phyloP scores from a whole-genome alignment of 164 flowering plant genomes.

The Kingdonia uniflora region DNA sequence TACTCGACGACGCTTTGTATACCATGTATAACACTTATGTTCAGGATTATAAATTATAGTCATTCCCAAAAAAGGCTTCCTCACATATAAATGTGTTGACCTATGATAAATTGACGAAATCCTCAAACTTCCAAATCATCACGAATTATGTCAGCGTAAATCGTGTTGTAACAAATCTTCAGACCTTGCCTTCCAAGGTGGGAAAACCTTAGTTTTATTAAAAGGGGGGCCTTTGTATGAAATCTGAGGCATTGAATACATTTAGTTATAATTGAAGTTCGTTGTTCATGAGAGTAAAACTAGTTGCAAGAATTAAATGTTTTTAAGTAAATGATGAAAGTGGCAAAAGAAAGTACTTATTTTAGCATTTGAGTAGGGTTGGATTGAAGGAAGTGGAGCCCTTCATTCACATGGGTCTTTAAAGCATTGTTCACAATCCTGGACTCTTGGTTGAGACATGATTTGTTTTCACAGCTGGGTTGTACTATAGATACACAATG shows the following conservation, averaged over 20 bases:
- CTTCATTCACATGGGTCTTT: constrained; percentile 8
- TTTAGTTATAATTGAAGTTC: neutral
- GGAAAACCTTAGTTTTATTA: too few relatives aligned
- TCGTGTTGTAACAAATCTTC: too few relatives aligned
- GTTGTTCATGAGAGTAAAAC: too few relatives aligned
- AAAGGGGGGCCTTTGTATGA: too few relatives aligned
- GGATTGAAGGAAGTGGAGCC: constrained; percentile 8
- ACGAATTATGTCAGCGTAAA: too few relatives aligned
- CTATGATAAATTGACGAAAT: neutral
- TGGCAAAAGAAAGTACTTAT: constrained; percentile 1
- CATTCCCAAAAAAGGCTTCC: neutral
- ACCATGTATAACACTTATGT: neutral
- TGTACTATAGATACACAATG: neutral
- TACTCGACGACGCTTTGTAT: constrained; percentile 1
- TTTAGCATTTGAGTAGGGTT: neutral
- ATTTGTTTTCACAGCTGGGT: constrained; percentile 10
- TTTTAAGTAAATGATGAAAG: neutral
- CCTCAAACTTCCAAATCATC: neutral
- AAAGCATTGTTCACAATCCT: neutral
- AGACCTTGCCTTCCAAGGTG: too few relatives aligned
- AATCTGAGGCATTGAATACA: neutral
- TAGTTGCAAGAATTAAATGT: neutral
- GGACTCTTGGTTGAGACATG: neutral
- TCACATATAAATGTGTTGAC: neutral
- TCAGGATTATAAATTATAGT: neutral